phyloP scores from a whole-genome alignment of 2,329 filamentous ascomycete genomes.

The Aureobasidium sp. region DNA sequence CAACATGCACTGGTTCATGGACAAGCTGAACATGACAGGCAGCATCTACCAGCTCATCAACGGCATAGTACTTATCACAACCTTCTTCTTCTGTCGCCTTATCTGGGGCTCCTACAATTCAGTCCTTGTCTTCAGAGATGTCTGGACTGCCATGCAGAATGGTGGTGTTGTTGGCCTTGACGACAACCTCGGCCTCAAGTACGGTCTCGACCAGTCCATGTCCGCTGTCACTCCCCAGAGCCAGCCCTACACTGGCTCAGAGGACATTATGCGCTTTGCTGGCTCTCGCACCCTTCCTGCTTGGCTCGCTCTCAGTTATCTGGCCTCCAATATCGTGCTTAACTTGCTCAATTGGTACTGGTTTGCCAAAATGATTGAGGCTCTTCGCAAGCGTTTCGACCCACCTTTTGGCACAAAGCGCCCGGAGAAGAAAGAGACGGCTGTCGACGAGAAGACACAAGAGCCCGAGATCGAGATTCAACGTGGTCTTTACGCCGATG shows the following conservation, averaged over 20 bases:
- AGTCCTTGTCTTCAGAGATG: conserved; percentile 59
- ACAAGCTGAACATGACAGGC: conserved; percentile 76
- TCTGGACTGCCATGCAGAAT: conserved; percentile 43
- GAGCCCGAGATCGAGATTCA: conserved; percentile 17
- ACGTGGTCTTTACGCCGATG: conserved; percentile 20
- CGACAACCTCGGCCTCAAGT: conserved; percentile 11
- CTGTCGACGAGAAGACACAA: conserved; percentile 16
- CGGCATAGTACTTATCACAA: conserved; percentile 60
- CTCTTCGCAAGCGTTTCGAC: conserved; percentile 67
- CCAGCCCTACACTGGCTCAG: background rate
- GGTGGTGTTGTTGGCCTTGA: conserved; percentile 15
- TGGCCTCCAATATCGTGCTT: conserved; percentile 61
- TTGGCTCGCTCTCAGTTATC: conserved; percentile 62
- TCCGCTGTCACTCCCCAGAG: conserved; percentile 1
- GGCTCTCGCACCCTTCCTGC: conserved; percentile 45
- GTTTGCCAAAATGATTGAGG: conserved; percentile 80
- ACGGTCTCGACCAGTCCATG: conserved; percentile 4
- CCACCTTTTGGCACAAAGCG: conserved; percentile 42
- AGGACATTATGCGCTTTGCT: conserved; percentile 42
- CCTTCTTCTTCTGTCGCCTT: conserved; percentile 69
- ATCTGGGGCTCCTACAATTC: conserved; percentile 67
- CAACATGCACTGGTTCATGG: conserved; percentile 88
- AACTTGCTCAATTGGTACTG: conserved; percentile 76
- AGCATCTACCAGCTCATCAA: conserved; percentile 67
- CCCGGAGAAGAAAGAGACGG: conserved; percentile 18